These are phyloP conservation scores for Farysia itapuensis DNA, from an alignment of 1,284 basidiomycete genomes.

Conservation along the genomic window DNA sequence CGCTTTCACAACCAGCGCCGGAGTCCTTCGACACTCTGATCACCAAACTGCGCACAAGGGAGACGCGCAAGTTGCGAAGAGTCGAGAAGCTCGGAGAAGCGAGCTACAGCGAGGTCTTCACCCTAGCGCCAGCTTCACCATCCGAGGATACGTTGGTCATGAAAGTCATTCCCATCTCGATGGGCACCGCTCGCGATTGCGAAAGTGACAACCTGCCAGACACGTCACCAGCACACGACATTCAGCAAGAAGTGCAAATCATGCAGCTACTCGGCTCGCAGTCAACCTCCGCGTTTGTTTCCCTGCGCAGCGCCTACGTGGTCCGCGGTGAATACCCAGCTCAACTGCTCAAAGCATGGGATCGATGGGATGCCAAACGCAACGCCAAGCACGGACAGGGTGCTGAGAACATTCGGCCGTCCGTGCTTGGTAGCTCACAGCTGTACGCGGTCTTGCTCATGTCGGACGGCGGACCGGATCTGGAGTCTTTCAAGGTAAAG, in stretches of 20 bases:
- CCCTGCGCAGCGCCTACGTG: conserved; percentile 68
- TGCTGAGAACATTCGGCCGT: conserved; percentile 82
- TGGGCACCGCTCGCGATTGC: conserved; percentile 33
- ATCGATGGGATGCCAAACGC: conserved; percentile 69
- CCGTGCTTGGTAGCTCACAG: conserved; percentile 72
- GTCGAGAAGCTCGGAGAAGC: conserved; percentile 86
- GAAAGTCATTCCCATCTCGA: conserved; percentile 74
- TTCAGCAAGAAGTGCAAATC: conserved; percentile 82
- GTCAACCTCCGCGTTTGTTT: conserved; percentile 20
- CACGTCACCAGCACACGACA: conserved; percentile 67
- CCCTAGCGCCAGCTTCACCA: conserved; percentile 1
- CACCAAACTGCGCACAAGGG: conserved; percentile 2
- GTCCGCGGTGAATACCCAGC: conserved; percentile 82
- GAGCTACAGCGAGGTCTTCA: conserved; percentile 95
- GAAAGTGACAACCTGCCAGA: conserved; percentile 50
- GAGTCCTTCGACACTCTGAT: conserved; percentile 5
- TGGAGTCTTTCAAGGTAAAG: conserved; percentile 77
- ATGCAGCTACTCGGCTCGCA: conserved; percentile 68
- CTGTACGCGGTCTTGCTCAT: conserved; percentile 84
- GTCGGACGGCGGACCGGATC: conserved; percentile 81
- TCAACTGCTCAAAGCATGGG: conserved; percentile 78
- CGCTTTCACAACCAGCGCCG: conserved; percentile 18
- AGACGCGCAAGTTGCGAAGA: conserved; percentile 1
- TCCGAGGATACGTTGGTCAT: conserved; percentile 16
- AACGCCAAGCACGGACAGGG: conserved; percentile 62